Percentiles rank a stretch among this genome's conserved stretches.
Evolutionary conservation across 352 stramenopile genomes (phyloP).

Genomic region (Globisporangium camurandrum): DNA sequence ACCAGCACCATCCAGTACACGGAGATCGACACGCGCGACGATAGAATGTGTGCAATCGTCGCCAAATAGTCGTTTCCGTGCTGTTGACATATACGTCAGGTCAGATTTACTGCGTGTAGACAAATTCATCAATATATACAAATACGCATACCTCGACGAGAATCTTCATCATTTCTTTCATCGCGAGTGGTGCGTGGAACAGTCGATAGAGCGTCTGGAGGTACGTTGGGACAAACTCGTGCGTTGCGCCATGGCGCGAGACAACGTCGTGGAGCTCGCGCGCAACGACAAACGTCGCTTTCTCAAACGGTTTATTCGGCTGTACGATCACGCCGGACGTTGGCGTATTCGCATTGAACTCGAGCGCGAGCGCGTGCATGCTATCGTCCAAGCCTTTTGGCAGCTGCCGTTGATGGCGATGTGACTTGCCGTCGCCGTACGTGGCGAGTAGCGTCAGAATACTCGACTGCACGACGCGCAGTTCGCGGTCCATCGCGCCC

Average conservation of each 20-base stretch:
- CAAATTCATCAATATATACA: not conserved
- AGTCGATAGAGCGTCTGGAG: constrained; percentile 71
- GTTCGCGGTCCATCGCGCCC: constrained; percentile 57
- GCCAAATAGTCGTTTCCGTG: constrained; percentile 63
- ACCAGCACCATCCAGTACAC: constrained; percentile 78
- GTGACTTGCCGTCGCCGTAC: constrained; percentile 58
- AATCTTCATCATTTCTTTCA: constrained; percentile 71
- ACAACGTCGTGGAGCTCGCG: constrained; percentile 69
- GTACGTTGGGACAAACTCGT: constrained; percentile 68
- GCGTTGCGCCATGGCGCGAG: constrained; percentile 38
- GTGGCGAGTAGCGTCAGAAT: constrained; percentile 53
- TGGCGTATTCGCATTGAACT: constrained; percentile 75
- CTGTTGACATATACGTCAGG: constrained; percentile 19
- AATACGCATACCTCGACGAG: constrained; percentile 48
- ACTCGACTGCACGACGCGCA: constrained; percentile 52
- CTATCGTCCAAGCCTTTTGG: constrained; percentile 60
- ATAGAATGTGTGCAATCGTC: constrained; percentile 58
- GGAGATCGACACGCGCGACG: constrained; percentile 37
- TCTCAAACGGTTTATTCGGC: constrained; percentile 74
- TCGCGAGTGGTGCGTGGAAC: constrained; percentile 45
- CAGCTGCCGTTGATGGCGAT: constrained; percentile 49
- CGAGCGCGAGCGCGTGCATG: constrained; percentile 64
- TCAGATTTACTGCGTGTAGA: no score
- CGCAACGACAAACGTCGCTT: constrained; percentile 51
- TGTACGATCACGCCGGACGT: constrained; percentile 64